These are phyloP conservation scores for Fragaria iinumae DNA, from an alignment of 306 rosid genomes.

Conservation along the genomic window DNA sequence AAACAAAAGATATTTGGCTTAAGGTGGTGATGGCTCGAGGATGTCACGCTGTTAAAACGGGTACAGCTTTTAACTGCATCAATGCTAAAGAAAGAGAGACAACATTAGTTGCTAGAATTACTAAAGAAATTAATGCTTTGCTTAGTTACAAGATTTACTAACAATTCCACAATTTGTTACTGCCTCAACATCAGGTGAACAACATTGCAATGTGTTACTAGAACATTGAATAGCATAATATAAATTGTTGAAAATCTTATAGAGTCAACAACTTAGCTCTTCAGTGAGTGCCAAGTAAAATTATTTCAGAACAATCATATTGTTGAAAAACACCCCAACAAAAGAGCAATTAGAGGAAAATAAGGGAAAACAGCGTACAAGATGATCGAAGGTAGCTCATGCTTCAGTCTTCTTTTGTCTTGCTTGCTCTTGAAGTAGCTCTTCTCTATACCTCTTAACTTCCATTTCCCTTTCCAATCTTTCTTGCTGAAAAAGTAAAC, in stretches of 20 bases:
- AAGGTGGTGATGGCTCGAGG: background rate
- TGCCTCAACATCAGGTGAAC: background rate
- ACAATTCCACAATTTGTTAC: background rate
- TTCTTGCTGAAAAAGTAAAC: conserved; percentile 51
- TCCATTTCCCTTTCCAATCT: conserved; percentile 79
- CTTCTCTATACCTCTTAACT: conserved; percentile 79
- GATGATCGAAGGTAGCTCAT: conserved; percentile 33
- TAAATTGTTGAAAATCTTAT: background rate
- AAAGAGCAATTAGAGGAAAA: conserved; percentile 31
- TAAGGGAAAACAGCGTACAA: conserved; percentile 8
- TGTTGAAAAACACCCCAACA: conserved; percentile 10
- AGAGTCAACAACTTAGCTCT: conserved; percentile 2
- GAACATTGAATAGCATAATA: background rate
- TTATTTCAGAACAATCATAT: conserved; percentile 9
- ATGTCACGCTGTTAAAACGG: background rate
- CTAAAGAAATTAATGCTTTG: background rate
- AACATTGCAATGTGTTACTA: background rate
- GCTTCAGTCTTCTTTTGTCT: conserved; percentile 51
- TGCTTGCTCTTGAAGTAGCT: conserved; percentile 62
- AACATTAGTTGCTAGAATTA: background rate
- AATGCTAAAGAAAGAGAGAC: background rate
- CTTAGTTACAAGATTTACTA: background rate
- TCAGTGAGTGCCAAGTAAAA: conserved; percentile 11
- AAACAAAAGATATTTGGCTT: background rate
- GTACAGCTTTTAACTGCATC: background rate